phyloP scores from a whole-genome alignment of 208 protist genomes.

The Crithidia bombi region DNA sequence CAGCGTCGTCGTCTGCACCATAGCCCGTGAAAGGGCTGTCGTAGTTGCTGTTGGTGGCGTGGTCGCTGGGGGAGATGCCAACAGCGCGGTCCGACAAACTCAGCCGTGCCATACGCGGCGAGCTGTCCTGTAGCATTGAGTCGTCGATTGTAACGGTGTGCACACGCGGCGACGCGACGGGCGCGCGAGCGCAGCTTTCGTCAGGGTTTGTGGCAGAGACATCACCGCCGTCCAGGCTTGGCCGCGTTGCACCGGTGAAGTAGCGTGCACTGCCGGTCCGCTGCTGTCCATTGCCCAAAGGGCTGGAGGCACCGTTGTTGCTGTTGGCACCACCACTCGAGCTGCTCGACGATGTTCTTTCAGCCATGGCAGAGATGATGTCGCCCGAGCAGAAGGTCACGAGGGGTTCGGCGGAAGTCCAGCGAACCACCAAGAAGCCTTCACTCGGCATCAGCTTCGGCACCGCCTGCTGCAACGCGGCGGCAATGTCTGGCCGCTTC shows the following conservation, averaged over 20 bases:
- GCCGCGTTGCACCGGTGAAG: slow-evolving; percentile 13
- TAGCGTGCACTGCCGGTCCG: background rate
- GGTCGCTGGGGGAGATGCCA: background rate
- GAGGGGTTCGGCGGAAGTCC: slow-evolving; percentile 37
- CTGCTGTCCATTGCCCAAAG: background rate
- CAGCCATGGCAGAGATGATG: slow-evolving; percentile 32
- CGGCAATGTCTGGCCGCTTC: slow-evolving; percentile 33
- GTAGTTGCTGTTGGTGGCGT: background rate
- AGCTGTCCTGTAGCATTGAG: background rate
- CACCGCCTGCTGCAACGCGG: slow-evolving; percentile 21
- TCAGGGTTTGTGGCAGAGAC: background rate
- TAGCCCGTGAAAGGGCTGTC: background rate
- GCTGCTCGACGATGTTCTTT: slow-evolving; percentile 9
- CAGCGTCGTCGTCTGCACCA: background rate
- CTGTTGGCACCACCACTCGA: background rate
- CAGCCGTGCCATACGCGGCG: background rate
- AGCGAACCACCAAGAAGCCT: slow-evolving; percentile 35
- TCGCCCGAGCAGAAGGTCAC: slow-evolving; percentile 39
- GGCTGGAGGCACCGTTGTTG: background rate
- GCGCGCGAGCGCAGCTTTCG: background rate
- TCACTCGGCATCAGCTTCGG: slow-evolving; percentile 34
- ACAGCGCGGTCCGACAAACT: background rate
- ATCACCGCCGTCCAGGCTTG: background rate
- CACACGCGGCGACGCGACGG: background rate
- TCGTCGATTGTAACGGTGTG: slow-evolving; percentile 17